These are phyloP conservation scores for Canavalia gladiata DNA, from an alignment of 306 rosid genomes.

Conservation along the genomic window DNA sequence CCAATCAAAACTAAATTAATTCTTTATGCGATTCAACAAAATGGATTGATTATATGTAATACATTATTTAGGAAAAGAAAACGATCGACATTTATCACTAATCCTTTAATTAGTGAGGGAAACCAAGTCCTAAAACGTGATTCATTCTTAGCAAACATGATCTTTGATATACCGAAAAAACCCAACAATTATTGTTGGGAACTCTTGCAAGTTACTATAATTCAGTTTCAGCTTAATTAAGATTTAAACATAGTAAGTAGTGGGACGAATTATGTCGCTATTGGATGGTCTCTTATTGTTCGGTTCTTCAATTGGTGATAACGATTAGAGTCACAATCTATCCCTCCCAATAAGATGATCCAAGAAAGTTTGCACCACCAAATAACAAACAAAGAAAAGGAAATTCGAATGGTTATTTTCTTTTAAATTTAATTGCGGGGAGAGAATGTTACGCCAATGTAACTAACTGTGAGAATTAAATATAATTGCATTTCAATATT, in stretches of 20 bases:
- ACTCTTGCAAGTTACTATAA: not conserved
- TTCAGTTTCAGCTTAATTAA: conserved; percentile 12
- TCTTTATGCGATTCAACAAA: not conserved
- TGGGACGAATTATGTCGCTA: not conserved
- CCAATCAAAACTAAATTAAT: not conserved
- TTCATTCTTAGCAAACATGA: too few species aligned
- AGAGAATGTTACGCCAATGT: not conserved
- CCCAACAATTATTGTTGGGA: too few species aligned
- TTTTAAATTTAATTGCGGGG: not conserved
- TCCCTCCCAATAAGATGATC: not conserved
- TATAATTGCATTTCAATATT: too few species aligned
- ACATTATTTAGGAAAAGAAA: not conserved
- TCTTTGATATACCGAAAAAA: too few species aligned
- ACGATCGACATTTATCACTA: not conserved
- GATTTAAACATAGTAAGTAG: not conserved
- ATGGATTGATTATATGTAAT: not conserved
- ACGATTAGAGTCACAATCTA: not conserved
- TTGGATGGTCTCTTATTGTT: not conserved
- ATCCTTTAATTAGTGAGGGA: too few species aligned
- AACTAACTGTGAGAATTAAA: too few species aligned
- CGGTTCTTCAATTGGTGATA: not conserved
- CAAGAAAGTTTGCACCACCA: not conserved
- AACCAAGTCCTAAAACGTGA: not conserved
- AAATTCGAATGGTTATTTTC: not conserved
- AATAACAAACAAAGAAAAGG: not conserved